Base-by-base conservation (phyloP, 2,329 filamentous ascomycete genomes). In the Paraconiothyrium sp. region DNA sequence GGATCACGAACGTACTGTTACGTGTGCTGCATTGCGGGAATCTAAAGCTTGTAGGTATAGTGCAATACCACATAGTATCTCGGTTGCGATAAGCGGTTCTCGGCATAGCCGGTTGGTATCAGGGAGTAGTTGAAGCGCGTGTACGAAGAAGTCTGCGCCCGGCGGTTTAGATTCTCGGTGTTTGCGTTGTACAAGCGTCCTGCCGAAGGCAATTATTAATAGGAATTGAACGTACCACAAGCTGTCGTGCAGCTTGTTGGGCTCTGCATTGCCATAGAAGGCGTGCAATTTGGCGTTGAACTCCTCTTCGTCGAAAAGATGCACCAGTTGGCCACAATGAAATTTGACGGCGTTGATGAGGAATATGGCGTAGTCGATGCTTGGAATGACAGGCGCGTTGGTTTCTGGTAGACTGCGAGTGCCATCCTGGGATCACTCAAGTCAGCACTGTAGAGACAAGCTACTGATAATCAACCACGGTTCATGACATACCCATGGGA, bases 111-210 rank as follows among this genome's bases (percentile, higher is more conserved):
- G 70, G 70, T 82, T 61, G 67, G 80, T 67, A 54, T 81, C 61
- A 73, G 86, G 70, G 83, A 90, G 73, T 81, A 84, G 72, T 67
- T 88, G 67, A 77, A 84, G 63, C 82, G 88, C 67, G 74, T 92
- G 70, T 89, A 92, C 69, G 87, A 90, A 70, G 82, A 83, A 62
- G 87, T 97, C 82, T 0, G 79, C 78, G 0, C 85, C 85, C 0
- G 83, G 80, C 0, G 84, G 84, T 2, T 74, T 61, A 13, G 64
- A 64, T 60, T 56, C 54, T 9, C 65, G 64, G 37, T 67, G 59
- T 37, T 79, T 68, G 43, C 77, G 78, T 30, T 80, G 79, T 0
- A 83, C 78, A 35, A 87, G 84, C 0, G 83, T 84, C 63, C 87
- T 87, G 0, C 85, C 85, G 61, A 87, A 85, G 0, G 85, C 85